These are phyloP conservation scores for Corrigiola litoralis DNA, from an alignment of 179 eudicot species.

Conservation along the genomic window DNA sequence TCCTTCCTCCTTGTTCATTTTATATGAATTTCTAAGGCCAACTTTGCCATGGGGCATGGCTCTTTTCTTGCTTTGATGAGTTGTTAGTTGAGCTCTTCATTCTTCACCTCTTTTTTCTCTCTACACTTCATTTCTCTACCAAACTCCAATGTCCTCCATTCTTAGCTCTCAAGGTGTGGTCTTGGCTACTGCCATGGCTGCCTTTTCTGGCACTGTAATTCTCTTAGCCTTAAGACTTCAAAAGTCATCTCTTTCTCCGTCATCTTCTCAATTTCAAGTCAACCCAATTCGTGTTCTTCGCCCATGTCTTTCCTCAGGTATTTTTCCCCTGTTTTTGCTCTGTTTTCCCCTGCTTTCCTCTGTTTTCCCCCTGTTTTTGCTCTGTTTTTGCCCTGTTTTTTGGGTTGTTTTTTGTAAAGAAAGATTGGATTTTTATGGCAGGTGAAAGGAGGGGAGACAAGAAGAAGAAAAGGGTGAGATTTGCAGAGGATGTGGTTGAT, in stretches of 20 bases:
- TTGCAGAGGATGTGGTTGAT: slow-evolving; percentile 85
- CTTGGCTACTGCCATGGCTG: slow-evolving; percentile 86
- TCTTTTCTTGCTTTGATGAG: slow-evolving; percentile 3
- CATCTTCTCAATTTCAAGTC: slow-evolving; percentile 24
- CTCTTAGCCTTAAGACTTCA: slow-evolving; percentile 55
- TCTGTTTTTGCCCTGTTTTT: slow-evolving; percentile 6
- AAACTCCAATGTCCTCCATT: slow-evolving; percentile 33
- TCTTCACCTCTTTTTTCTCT: neutral
- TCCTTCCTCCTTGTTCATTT: neutral
- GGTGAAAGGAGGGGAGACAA: slow-evolving; percentile 43
- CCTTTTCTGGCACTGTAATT: slow-evolving; percentile 70
- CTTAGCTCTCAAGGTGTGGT: slow-evolving; percentile 54
- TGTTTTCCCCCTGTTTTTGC: neutral
- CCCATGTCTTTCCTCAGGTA: slow-evolving; percentile 59
- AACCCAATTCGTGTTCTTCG: slow-evolving; percentile 25
- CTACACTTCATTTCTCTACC: neutral
- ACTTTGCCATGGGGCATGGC: neutral
- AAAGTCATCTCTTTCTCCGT: slow-evolving; percentile 23
- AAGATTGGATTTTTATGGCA: neutral
- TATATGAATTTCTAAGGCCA: neutral
- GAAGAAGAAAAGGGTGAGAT: slow-evolving; percentile 72
- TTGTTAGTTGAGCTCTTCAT: slow-evolving; percentile 3
- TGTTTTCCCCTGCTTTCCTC: neutral
- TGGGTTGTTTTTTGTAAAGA: neutral
- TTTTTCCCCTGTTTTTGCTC: neutral